A percentile compares a stretch with the other conserved stretches of the same genome.
Conservation (phyloP, 2,329 filamentous ascomycete genomes). For the Westerdykella sp. region DNA sequence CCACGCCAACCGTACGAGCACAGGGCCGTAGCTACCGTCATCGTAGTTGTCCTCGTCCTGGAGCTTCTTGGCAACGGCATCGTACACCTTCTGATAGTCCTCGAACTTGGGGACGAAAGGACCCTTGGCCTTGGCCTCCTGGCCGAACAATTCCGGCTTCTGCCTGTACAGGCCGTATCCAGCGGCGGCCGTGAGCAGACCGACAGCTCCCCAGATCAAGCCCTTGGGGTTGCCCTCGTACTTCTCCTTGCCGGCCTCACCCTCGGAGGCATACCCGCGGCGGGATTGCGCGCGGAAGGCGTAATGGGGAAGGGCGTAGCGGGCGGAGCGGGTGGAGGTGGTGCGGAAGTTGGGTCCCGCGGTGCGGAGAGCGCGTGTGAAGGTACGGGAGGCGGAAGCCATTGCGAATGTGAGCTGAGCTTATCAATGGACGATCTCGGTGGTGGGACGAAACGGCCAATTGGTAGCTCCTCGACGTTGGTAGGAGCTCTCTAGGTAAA, state of each 20-base stretch:
- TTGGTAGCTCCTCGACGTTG: not conserved
- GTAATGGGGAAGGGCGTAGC: constrained; percentile 58
- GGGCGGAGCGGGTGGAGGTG: constrained; percentile 50
- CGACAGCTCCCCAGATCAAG: constrained; percentile 29
- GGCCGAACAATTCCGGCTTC: constrained; percentile 43
- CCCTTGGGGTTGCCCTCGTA: constrained; percentile 47
- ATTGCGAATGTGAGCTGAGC: constrained; percentile 12
- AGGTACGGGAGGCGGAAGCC: constrained; percentile 31
- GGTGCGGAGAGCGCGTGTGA: constrained; percentile 38
- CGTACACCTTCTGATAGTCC: constrained; percentile 94
- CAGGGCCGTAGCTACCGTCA: constrained; percentile 91
- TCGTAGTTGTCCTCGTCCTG: constrained; percentile 94
- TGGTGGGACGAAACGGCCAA: not conserved
- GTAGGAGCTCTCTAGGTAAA: not conserved
- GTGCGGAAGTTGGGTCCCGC: constrained; percentile 48
- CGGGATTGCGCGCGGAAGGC: constrained; percentile 69
- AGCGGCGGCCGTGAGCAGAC: constrained; percentile 21
- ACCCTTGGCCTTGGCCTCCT: constrained; percentile 30
- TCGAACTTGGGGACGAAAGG: constrained; percentile 69
- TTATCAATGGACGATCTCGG: not conserved
- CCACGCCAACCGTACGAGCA: constrained; percentile 87
- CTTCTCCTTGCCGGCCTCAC: constrained; percentile 47
- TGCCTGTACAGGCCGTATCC: constrained; percentile 47
- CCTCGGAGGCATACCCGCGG: constrained; percentile 62
- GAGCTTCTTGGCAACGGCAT: constrained; percentile 71